Percentiles rank a stretch among this genome's conserved stretches.
phyloP scores from a whole-genome alignment of 2,329 filamentous ascomycete genomes.

The Neophaeococcomyces aloes region DNA sequence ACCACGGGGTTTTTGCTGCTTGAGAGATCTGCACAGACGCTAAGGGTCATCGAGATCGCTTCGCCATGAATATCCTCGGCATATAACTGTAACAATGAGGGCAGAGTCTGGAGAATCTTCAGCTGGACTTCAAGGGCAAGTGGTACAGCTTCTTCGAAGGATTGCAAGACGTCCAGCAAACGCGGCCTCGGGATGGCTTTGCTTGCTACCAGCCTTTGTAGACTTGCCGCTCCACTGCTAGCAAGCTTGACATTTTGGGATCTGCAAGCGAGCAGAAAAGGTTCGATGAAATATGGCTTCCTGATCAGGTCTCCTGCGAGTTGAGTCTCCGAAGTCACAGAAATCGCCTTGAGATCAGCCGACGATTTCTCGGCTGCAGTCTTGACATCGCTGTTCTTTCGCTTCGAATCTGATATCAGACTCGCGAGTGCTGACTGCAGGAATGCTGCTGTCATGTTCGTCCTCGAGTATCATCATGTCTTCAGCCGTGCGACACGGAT shows the following conservation, averaged over 20 bases:
- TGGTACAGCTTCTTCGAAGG: constrained; percentile 68
- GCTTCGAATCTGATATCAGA: constrained; percentile 89
- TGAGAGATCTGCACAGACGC: constrained; percentile 86
- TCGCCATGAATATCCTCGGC: constrained; percentile 68
- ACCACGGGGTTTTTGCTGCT: constrained; percentile 87
- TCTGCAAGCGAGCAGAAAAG: constrained; percentile 85
- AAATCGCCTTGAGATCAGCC: constrained; percentile 70
- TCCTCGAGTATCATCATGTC: constrained; percentile 6
- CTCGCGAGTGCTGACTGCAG: constrained; percentile 78
- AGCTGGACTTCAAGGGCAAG: constrained; percentile 79
- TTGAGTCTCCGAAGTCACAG: constrained; percentile 64
- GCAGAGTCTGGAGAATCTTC: constrained; percentile 86
- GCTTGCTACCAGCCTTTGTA: constrained; percentile 78
- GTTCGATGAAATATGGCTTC: constrained; percentile 74
- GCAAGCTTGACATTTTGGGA: constrained; percentile 88
- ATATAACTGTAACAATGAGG: constrained; percentile 84
- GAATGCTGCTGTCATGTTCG: constrained; percentile 38
- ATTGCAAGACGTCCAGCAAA: constrained; percentile 76
- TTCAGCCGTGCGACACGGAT: neutral
- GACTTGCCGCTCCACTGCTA: constrained; percentile 72
- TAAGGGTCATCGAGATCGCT: constrained; percentile 68
- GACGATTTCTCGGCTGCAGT: constrained; percentile 87
- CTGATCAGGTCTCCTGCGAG: constrained; percentile 70
- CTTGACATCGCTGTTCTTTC: constrained; percentile 82
- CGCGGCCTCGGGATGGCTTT: constrained; percentile 67